Evolutionary conservation across 2,329 filamentous ascomycete species (phyloP).

Genomic region (Zymoseptoria tritici): DNA sequence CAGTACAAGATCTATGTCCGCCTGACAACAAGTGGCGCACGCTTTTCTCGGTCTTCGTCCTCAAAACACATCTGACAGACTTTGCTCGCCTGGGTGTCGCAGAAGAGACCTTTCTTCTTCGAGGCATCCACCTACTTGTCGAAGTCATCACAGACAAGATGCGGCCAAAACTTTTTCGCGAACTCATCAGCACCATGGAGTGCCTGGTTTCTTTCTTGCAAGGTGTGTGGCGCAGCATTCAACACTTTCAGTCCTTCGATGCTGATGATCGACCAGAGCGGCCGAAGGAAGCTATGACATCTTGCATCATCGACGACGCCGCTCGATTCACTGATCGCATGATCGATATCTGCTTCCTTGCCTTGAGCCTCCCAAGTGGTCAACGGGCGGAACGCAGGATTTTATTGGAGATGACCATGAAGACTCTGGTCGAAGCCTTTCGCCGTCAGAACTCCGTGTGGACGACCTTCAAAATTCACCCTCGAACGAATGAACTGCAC

Average conservation of each 20-base stretch:
- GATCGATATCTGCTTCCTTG: conserved; percentile 12
- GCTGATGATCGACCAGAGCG: conserved; percentile 8
- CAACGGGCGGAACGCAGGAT: neutral
- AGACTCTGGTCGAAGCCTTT: conserved; percentile 5
- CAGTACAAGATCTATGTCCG: conserved; percentile 59
- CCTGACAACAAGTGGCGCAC: conserved; percentile 56
- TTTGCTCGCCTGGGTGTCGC: conserved; percentile 23
- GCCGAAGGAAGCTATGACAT: conserved; percentile 6
- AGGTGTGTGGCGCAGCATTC: conserved; percentile 8
- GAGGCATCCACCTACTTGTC: conserved; percentile 21
- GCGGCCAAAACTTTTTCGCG: conserved; percentile 3
- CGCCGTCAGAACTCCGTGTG: conserved; percentile 26
- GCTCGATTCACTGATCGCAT: conserved; percentile 16
- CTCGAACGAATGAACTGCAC: conserved; percentile 32
- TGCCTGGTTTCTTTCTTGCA: conserved; percentile 22
- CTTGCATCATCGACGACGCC: conserved; percentile 18
- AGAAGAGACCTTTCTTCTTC: conserved; percentile 23
- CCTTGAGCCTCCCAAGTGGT: neutral
- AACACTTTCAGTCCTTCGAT: conserved; percentile 1
- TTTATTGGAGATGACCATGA: conserved; percentile 2
- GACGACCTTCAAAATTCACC: conserved; percentile 14
- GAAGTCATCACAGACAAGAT: conserved; percentile 17
- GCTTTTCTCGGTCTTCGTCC: conserved; percentile 62
- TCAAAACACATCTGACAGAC: conserved; percentile 52
- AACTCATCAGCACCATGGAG: conserved; percentile 12